A percentile compares a stretch with the other conserved stretches of the same genome.
phyloP scores from a whole-genome alignment of 495 filamentous ascomycete genomes.

The Niebla homalea region DNA sequence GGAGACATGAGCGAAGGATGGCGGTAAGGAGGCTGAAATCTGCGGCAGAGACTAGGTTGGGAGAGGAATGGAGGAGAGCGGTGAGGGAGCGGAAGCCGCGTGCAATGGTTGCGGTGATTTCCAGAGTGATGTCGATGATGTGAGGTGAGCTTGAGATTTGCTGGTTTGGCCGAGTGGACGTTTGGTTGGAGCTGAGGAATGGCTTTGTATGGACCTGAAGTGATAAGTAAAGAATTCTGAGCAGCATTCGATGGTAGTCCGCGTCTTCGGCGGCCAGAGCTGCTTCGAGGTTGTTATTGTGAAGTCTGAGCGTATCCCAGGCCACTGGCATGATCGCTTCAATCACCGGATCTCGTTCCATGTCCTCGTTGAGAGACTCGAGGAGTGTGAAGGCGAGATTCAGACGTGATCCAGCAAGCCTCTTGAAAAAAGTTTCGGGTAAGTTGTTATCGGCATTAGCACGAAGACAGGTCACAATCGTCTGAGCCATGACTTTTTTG shows the following conservation, averaged over 20 bases:
- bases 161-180: neutral
- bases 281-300: constrained; percentile 50
- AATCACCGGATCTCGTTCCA: constrained; percentile 45
- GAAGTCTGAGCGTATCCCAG: constrained; percentile 53
- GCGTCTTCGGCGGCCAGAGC: constrained; percentile 47
- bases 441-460: constrained; percentile 53
- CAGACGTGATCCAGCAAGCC: constrained; percentile 54
- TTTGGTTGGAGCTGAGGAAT: neutral
- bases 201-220: constrained; percentile 43
- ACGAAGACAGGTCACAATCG: constrained; percentile 58
- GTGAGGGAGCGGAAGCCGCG: constrained; percentile 69
- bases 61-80: constrained; percentile 53
- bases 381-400: constrained; percentile 65
- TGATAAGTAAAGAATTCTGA: constrained; percentile 74
- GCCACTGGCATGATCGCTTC: constrained; percentile 47
- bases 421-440: constrained; percentile 58
- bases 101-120: constrained; percentile 57
- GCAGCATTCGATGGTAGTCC: constrained; percentile 64
- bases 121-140: constrained; percentile 43
- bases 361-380: constrained; percentile 56
- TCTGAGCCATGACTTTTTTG: constrained; percentile 50
- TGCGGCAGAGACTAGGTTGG: constrained; percentile 37
- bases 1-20: constrained; percentile 68
- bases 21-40: constrained; percentile 86
- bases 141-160: constrained; percentile 4